These are phyloP conservation scores for Oryza longistaminata DNA, from an alignment of 176 grass and related monocot genomes.

Conservation along the genomic window DNA sequence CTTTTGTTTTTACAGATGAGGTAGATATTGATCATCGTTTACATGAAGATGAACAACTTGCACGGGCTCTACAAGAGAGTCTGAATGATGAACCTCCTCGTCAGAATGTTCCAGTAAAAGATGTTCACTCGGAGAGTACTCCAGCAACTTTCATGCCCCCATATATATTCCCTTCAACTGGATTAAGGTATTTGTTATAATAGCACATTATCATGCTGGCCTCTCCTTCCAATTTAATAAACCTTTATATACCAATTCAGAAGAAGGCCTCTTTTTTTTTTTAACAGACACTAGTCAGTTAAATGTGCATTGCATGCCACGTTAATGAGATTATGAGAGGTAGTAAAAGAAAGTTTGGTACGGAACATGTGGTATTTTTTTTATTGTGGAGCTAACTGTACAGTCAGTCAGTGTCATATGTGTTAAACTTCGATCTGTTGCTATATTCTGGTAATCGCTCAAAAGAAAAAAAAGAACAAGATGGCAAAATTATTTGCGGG, in stretches of 20 bases:
- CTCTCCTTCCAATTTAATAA: constrained; percentile 12
- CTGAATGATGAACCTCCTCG: constrained; percentile 62
- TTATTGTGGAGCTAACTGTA: background rate
- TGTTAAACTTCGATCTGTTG: constrained; percentile 6
- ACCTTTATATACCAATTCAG: background rate
- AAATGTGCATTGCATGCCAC: constrained; percentile 22
- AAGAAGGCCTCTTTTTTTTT: constrained; percentile 3
- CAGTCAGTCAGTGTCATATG: constrained; percentile 9
- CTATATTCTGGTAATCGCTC: constrained; percentile 17
- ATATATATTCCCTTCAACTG: constrained; percentile 42
- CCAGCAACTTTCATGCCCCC: constrained; percentile 40
- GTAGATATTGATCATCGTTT: constrained; percentile 41
- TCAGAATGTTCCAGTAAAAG: constrained; percentile 41
- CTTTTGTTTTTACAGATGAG: constrained; percentile 35
- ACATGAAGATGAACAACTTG: constrained; percentile 83
- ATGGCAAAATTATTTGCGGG: background rate
- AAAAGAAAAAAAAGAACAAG: background rate
- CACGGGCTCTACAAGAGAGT: constrained; percentile 85
- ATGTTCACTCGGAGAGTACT: constrained; percentile 42
- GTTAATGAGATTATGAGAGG: constrained; percentile 10
- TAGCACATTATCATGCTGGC: constrained; percentile 32
- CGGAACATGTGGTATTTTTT: background rate
- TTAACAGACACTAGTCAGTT: constrained; percentile 10
- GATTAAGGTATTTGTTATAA: constrained; percentile 57
- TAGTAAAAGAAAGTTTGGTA: background rate